Conservation (phyloP, 805 yeast genomes). For the Grigorovia humatica region DNA sequence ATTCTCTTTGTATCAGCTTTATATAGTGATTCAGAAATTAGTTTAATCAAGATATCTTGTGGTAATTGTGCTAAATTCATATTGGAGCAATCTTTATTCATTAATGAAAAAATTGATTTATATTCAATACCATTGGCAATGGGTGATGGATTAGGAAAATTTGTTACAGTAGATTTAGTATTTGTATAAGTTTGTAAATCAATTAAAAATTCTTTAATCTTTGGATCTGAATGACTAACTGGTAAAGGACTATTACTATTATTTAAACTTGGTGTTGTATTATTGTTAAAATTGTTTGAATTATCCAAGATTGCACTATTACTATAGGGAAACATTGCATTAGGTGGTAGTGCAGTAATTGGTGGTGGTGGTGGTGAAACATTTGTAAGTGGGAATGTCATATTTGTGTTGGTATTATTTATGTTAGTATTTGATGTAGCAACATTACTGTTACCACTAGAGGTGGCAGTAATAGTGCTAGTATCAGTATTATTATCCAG, state of each 20-base stretch:
- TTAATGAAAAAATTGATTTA: constrained; percentile 56
- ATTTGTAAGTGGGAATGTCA: constrained; percentile 1
- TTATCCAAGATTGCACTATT: neutral
- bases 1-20: constrained; percentile 43
- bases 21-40: constrained; percentile 61
- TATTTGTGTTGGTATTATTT: neutral
- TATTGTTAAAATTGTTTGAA: neutral
- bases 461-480: constrained; percentile 8
- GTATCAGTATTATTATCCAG: neutral
- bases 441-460: constrained; percentile 6
- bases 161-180: constrained; percentile 15
- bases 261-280: neutral
- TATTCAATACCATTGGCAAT: constrained; percentile 38
- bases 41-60: constrained; percentile 45
- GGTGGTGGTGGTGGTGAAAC: neutral
- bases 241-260: neutral
- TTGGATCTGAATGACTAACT: neutral
- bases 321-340: neutral
- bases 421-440: neutral
- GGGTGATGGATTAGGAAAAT: constrained; percentile 28
- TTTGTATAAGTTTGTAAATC: constrained; percentile 22
- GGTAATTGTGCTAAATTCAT: constrained; percentile 64
- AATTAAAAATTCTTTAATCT: neutral
- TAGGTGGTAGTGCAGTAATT: neutral
- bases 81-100: constrained; percentile 48